Percentiles rank a stretch among this genome's conserved stretches.
These are phyloP conservation scores for Ogataea chonburiensis DNA, from an alignment of 805 yeast genomes.

Conservation along the genomic window DNA sequence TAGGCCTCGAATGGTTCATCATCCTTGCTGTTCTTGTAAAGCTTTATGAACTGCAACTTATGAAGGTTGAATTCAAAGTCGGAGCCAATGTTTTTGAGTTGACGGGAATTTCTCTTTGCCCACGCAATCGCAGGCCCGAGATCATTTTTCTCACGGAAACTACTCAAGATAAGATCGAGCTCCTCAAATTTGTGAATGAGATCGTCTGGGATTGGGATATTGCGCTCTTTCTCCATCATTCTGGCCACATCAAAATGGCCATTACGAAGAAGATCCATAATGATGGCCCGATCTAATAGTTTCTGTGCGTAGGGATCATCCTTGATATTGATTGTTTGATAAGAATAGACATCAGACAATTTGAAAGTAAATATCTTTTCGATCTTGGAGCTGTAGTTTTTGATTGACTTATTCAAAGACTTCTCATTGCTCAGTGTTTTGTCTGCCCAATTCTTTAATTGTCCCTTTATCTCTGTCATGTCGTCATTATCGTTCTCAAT, in stretches of 20 bases:
- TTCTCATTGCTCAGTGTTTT: constrained; percentile 34
- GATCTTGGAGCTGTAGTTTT: constrained; percentile 26
- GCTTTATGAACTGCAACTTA: constrained; percentile 40
- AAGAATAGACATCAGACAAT: constrained; percentile 27
- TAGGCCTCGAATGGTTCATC: constrained; percentile 35
- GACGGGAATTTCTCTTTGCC: constrained; percentile 34
- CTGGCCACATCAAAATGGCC: constrained; percentile 30
- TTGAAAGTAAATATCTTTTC: constrained; percentile 29
- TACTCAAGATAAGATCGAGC: constrained; percentile 43
- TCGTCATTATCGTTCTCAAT: constrained; percentile 20
- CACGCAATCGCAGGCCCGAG: constrained; percentile 49
- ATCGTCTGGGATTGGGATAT: constrained; percentile 26
- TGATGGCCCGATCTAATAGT: constrained; percentile 29
- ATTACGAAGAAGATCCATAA: constrained; percentile 33
- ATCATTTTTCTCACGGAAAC: constrained; percentile 35
- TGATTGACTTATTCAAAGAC: constrained; percentile 27
- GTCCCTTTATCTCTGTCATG: constrained; percentile 14
- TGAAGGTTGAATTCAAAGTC: constrained; percentile 47
- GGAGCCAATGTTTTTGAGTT: constrained; percentile 37
- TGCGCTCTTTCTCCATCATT: constrained; percentile 32
- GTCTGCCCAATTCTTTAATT: constrained; percentile 24
- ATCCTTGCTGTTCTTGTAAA: constrained; percentile 23
- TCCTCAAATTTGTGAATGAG: constrained; percentile 38
- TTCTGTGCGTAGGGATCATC: constrained; percentile 10
- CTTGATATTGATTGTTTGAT: constrained; percentile 22